Evolutionary conservation across 495 filamentous ascomycete species (phyloP).

Genomic region (Tetracladium marchalianum): DNA sequence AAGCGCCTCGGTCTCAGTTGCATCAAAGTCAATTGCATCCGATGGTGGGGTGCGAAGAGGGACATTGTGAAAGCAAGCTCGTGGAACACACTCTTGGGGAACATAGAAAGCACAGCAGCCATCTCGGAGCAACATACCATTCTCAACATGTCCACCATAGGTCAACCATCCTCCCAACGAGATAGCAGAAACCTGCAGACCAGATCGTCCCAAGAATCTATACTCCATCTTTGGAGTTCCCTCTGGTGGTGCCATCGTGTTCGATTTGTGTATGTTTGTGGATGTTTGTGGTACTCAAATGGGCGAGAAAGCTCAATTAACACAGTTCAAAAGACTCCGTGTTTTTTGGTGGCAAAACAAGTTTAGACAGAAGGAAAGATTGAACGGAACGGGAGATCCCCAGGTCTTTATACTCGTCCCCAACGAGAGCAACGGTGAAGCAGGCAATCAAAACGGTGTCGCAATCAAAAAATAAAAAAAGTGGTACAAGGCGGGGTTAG

Average conservation of each 20-base stretch:
- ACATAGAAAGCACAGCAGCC: neutral
- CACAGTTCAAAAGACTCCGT: too few species aligned
- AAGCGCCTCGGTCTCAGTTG: neutral
- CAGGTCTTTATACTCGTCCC: too few species aligned
- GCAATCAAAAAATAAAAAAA: too few species aligned
- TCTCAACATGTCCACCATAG: constrained; percentile 65
- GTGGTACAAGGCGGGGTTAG: too few species aligned
- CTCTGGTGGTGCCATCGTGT: constrained; percentile 30
- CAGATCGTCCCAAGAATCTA: constrained; percentile 63
- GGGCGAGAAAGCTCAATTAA: too few species aligned
- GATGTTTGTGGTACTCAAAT: too few species aligned
- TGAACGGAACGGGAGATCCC: too few species aligned
- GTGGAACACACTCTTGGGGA: neutral
- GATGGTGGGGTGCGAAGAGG: neutral
- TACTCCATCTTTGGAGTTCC: constrained; percentile 59
- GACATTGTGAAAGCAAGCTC: neutral
- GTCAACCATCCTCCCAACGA: constrained; percentile 70
- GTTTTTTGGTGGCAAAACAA: too few species aligned
- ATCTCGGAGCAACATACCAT: constrained; percentile 32
- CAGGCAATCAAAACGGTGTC: too few species aligned
- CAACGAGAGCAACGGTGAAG: too few species aligned
- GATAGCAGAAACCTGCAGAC: constrained; percentile 66
- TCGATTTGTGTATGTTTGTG: neutral
- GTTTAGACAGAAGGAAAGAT: too few species aligned
- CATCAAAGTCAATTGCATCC: neutral